Base-by-base conservation (phyloP, 164 flowering plant genomes). In the Chimonanthus praecox region DNA sequence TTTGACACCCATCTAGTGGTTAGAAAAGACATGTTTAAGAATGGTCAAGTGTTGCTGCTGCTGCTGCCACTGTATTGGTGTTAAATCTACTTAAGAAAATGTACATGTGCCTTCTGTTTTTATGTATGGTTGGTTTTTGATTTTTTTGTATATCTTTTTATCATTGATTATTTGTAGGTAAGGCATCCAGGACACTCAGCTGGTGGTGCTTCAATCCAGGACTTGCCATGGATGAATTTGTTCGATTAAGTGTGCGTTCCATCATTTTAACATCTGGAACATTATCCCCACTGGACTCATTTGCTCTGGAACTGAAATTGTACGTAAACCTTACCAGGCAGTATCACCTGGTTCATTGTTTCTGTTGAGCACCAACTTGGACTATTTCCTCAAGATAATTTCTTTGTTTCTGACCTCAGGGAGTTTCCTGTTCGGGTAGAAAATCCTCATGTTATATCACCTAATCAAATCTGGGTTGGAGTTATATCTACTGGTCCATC, bases 131-230 rank as follows among this genome's bases (percentile, higher is more conserved):
- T 20, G 21, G 21, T 20, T 20, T 20, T 20, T 20, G 21, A 33
- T 33, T 33, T 33, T 33, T 33, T 33, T 33, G 8, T 54, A 8
- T 54, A 8, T 16, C 0, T 33, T 62, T 62, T 62, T 20, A 62
- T 4, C 7, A n/a, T 71, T 68, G 67, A 58, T 70, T 75, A 33
- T 67, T 74, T 78, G 72, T 80, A 94, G 98, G 92, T 68, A 92
- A 83, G 83, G 60, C 79, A 64, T 86, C 97, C 44, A 90, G 97
- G 79, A 91, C 83, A 54, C 88, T 95, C 73, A 90, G 99, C 85
- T 95, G 99, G 99, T 95, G 99, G 99, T 95, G 99, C 74, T 95
- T 95, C 78, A 92, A 93, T 83, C 99, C 99, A 4, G 99, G 99
- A 78, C 77, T 92, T 76, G 87, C 98, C 48, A 86, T 95, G 98